phyloP scores from a whole-genome alignment of 805 yeast species.

The Teunomyces tritomae region DNA sequence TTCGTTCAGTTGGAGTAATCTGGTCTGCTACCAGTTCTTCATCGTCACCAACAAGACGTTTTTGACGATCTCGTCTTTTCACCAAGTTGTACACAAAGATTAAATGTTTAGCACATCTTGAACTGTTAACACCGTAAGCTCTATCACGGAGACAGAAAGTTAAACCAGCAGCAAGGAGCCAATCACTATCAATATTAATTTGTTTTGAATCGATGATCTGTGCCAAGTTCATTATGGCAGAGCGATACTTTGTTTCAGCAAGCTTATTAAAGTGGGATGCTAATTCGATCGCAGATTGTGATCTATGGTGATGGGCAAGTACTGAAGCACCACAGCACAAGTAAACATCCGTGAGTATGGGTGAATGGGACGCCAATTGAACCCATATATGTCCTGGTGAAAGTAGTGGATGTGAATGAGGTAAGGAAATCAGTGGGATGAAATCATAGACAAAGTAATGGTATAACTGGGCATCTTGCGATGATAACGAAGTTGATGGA shows the following conservation, averaged over 20 bases:
- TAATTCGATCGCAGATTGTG: slow-evolving; percentile 6
- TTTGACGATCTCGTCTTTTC: slow-evolving; percentile 11
- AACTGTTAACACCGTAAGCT: slow-evolving; percentile 21
- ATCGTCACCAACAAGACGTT: background rate
- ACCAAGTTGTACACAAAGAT: slow-evolving; percentile 35
- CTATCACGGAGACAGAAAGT: slow-evolving; percentile 39
- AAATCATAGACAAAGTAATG: slow-evolving; percentile 13
- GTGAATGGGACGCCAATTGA: slow-evolving; percentile 60
- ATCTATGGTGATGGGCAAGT: slow-evolving; percentile 13
- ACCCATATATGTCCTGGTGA: slow-evolving; percentile 15
- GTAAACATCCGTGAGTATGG: slow-evolving; percentile 48
- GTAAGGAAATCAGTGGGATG: slow-evolving; percentile 14
- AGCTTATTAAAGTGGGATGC: slow-evolving; percentile 12
- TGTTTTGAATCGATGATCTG: slow-evolving; percentile 17
- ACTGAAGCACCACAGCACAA: slow-evolving; percentile 15
- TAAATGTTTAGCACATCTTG: slow-evolving; percentile 30
- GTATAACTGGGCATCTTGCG: slow-evolving; percentile 9
- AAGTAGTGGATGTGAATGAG: slow-evolving; percentile 14
- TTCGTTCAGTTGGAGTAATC: slow-evolving; percentile 27
- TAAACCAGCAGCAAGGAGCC: slow-evolving; percentile 41
- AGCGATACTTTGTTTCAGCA: slow-evolving; percentile 9
- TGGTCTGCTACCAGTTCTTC: slow-evolving; percentile 7
- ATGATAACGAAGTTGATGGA: slow-evolving; percentile 5
- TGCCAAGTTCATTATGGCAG: slow-evolving; percentile 6
- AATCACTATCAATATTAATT: slow-evolving; percentile 30